phyloP scores from a whole-genome alignment of 345 rosid genomes.

The Corchorus capsularis region DNA sequence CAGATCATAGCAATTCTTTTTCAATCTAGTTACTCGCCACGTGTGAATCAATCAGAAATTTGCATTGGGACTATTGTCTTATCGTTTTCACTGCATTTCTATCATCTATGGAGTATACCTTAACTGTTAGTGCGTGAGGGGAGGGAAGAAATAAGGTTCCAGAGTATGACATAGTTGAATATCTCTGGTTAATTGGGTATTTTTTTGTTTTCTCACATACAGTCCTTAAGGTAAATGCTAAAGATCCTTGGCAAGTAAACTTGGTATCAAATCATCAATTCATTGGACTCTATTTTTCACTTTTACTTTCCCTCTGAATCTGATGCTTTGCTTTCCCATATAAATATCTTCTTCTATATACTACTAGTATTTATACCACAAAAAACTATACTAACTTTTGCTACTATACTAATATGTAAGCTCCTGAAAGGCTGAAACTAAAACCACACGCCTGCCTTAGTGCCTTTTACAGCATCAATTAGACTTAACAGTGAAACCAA shows the following conservation, averaged over 20 bases:
- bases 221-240: background rate
- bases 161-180: too few species aligned
- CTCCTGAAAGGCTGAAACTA: background rate
- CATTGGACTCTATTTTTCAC: background rate
- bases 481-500: background rate
- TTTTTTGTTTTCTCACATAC: background rate
- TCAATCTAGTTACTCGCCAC: background rate
- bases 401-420: background rate
- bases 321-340: background rate
- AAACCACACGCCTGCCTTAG: background rate
- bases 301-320: background rate
- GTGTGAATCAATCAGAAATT: background rate
- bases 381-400: too few species aligned
- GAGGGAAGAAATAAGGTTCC: too few species aligned
- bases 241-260: background rate
- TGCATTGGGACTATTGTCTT: background rate
- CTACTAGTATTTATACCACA: too few species aligned
- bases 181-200: too few species aligned
- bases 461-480: background rate
- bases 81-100: too few species aligned
- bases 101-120: too few species aligned
- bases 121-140: too few species aligned
- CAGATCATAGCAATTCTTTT: background rate
- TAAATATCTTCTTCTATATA: background rate
- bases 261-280: background rate